Evolutionary conservation across 176 grass and related monocot genomes (phyloP).

Genomic region (Triticum aestivum): DNA sequence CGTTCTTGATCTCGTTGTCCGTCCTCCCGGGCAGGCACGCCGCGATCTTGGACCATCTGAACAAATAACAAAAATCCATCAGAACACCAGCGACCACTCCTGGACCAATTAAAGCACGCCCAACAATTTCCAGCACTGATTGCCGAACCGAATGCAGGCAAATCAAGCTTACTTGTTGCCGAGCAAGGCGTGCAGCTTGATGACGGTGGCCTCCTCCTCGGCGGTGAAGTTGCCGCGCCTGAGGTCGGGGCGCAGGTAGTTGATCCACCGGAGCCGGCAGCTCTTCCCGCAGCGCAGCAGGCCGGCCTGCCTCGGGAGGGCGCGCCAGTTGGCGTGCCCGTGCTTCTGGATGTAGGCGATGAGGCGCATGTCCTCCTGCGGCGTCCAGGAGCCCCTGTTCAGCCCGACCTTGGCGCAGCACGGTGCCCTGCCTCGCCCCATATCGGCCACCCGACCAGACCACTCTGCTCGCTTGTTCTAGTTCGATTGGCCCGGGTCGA

Average conservation of each 20-base stretch:
- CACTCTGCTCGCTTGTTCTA: not conserved
- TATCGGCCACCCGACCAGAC: not conserved
- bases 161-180: conserved; percentile 71
- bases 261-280: conserved; percentile 89
- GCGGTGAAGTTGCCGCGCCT: conserved; percentile 84
- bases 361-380: conserved; percentile 82
- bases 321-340: conserved; percentile 85
- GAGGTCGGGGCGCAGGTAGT: conserved; percentile 91
- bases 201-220: conserved; percentile 78
- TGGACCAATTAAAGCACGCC: not conserved
- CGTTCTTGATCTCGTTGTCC: conserved; percentile 98
- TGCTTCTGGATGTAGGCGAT: conserved; percentile 76
- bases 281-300: conserved; percentile 94
- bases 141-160: not conserved
- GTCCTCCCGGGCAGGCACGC: conserved; percentile 77
- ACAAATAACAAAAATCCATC: not conserved
- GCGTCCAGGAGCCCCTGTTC: conserved; percentile 89
- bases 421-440: conserved; percentile 78
- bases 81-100: not conserved
- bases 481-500: not conserved
- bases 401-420: conserved; percentile 89
- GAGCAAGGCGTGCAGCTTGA: conserved; percentile 65
- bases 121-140: not conserved
- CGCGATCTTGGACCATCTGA: conserved; percentile 91
- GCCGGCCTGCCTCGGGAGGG: conserved; percentile 83